Percentiles rank a stretch among this genome's conserved stretches.
Conservation (phyloP, 331 rosid species). For the Rhamnella rubrinervis region DNA sequence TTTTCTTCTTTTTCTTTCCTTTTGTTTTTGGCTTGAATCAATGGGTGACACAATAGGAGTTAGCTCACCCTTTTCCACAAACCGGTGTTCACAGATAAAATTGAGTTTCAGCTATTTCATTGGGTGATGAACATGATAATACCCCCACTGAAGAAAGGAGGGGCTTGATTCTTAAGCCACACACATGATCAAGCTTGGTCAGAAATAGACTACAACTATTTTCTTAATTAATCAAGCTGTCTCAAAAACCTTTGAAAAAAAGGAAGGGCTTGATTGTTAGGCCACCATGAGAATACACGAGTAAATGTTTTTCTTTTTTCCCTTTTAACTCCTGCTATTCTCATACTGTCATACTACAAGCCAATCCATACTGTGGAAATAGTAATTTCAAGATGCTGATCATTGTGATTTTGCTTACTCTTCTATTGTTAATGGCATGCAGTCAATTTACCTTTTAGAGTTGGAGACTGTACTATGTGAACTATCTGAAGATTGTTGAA, state of each 20-base stretch:
- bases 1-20: no score
- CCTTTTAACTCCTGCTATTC: not conserved
- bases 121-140: no score
- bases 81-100: no score
- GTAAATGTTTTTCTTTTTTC: not conserved
- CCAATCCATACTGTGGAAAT: not conserved
- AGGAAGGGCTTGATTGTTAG: not conserved
- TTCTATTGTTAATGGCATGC: not conserved
- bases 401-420: not conserved
- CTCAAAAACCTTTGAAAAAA: not conserved
- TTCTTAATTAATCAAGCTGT: not conserved
- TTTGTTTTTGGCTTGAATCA: no score
- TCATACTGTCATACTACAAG: not conserved
- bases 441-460: not conserved
- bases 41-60: no score
- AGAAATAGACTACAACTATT: not conserved
- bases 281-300: no score
- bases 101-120: no score
- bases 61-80: no score
- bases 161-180: no score
- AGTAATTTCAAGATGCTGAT: not conserved
- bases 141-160: no score
- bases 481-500: no score
- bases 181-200: conserved; percentile 6
- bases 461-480: no score